phyloP scores from a whole-genome alignment of 495 filamentous ascomycete species.

The Cryomyces minteri region DNA sequence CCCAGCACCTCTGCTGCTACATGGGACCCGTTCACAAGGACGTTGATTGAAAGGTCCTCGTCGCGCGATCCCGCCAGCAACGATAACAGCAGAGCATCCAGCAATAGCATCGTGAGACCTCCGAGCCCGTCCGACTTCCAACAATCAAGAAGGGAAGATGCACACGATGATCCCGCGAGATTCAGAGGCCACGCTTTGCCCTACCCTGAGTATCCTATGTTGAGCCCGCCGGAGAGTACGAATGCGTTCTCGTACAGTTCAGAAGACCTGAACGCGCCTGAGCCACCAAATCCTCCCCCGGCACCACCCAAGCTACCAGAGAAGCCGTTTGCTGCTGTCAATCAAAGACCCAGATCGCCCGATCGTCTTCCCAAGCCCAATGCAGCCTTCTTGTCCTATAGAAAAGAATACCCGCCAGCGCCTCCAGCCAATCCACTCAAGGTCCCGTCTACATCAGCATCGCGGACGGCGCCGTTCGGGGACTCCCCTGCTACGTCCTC shows the following conservation, averaged over 20 bases:
- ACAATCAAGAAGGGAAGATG: background rate
- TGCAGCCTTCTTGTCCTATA: conserved; percentile 10
- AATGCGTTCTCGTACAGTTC: too few species aligned
- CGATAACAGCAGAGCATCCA: background rate
- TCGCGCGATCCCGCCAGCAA: background rate
- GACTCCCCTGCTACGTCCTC: background rate
- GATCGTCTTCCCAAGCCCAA: background rate
- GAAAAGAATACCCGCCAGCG: conserved; percentile 18
- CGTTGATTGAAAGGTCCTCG: conserved; percentile 4
- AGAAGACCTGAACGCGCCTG: too few species aligned
- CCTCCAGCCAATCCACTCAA: conserved; percentile 6
- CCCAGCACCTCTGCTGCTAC: conserved; percentile 2
- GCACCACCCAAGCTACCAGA: too few species aligned
- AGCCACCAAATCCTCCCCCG: too few species aligned
- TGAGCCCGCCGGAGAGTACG: too few species aligned
- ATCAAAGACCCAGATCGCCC: background rate
- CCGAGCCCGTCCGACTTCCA: conserved; percentile 8
- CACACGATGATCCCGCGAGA: background rate
- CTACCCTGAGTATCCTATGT: conserved; percentile 1
- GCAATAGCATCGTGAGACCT: conserved; percentile 1
- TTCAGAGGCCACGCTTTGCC: conserved; percentile 1
- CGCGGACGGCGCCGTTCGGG: conserved; percentile 2
- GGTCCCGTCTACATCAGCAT: background rate
- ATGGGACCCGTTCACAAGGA: conserved; percentile 10
- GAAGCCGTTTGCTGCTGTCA: too few species aligned